Evolutionary conservation across 495 filamentous ascomycete species (phyloP).

Genomic region (Penicillium samsonianum): DNA sequence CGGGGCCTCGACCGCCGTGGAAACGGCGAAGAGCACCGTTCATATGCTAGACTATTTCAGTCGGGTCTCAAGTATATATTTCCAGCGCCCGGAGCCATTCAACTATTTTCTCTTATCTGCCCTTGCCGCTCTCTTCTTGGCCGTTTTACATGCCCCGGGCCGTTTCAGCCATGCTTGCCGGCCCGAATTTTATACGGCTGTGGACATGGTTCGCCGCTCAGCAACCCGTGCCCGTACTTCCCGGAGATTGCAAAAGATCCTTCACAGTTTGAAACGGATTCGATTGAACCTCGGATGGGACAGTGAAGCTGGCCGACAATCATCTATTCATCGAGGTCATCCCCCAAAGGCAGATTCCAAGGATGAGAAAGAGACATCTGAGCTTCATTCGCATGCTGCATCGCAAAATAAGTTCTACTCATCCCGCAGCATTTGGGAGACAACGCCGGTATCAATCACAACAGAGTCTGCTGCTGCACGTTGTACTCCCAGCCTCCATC

Average conservation of each 20-base stretch:
- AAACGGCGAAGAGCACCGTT: constrained; percentile 76
- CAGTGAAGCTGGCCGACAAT: constrained; percentile 1
- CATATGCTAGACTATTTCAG: constrained; percentile 71
- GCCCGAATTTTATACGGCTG: constrained; percentile 77
- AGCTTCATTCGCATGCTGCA: not conserved
- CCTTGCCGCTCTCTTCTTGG: constrained; percentile 76
- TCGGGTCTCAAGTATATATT: constrained; percentile 71
- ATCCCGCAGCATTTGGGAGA: constrained; percentile 2
- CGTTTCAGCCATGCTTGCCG: constrained; percentile 68
- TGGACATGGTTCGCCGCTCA: constrained; percentile 73
- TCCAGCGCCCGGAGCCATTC: constrained; percentile 73
- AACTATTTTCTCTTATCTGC: constrained; percentile 83
- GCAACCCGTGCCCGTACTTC: constrained; percentile 40
- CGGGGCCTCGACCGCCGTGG: constrained; percentile 66
- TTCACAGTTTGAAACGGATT: constrained; percentile 42
- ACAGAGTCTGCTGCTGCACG: constrained; percentile 14
- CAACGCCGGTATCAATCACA: constrained; percentile 3
- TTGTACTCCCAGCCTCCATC: constrained; percentile 5
- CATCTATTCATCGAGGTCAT: not conserved
- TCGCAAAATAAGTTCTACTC: not conserved
- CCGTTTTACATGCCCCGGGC: constrained; percentile 72
- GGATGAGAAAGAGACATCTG: not conserved
- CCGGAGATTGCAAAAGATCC: constrained; percentile 42
- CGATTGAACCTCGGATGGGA: constrained; percentile 26
- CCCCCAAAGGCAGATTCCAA: not conserved